Percentiles rank a stretch among this genome's conserved stretches.
Evolutionary conservation across 768 basidiomycete species (phyloP).

Genomic region (Podaxis rugospora): DNA sequence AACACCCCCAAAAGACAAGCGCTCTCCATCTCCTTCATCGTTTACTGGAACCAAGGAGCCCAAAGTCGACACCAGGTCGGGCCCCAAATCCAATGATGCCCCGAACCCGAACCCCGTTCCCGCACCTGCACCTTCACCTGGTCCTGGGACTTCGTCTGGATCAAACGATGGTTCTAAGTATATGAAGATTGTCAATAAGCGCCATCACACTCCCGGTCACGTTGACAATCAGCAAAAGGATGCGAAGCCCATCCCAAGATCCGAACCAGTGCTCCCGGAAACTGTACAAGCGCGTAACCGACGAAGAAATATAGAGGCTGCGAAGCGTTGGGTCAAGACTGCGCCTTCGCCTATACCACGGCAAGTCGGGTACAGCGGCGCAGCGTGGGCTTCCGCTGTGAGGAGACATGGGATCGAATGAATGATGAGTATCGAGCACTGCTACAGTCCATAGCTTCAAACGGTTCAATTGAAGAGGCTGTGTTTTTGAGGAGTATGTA

Average conservation of each 20-base stretch:
- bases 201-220: background rate
- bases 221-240: background rate
- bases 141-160: background rate
- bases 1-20: background rate
- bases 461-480: background rate
- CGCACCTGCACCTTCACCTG: background rate
- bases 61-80: background rate
- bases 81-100: background rate
- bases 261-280: background rate
- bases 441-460: background rate
- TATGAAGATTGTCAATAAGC: background rate
- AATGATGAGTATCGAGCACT: background rate
- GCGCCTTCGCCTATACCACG: background rate
- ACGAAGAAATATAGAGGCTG: background rate
- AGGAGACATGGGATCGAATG: background rate
- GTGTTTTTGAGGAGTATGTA: background rate
- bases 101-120: background rate
- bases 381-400: conserved; percentile 7
- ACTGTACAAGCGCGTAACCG: background rate
- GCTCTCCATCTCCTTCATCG: background rate
- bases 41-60: background rate
- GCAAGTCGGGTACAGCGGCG: conserved; percentile 8
- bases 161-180: too few relatives aligned
- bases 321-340: background rate
- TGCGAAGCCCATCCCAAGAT: background rate